Percentiles rank a stretch among this genome's conserved stretches.
Conservation (phyloP, 164 flowering plant species). For the grape (Vitis vinifera) region DNA sequence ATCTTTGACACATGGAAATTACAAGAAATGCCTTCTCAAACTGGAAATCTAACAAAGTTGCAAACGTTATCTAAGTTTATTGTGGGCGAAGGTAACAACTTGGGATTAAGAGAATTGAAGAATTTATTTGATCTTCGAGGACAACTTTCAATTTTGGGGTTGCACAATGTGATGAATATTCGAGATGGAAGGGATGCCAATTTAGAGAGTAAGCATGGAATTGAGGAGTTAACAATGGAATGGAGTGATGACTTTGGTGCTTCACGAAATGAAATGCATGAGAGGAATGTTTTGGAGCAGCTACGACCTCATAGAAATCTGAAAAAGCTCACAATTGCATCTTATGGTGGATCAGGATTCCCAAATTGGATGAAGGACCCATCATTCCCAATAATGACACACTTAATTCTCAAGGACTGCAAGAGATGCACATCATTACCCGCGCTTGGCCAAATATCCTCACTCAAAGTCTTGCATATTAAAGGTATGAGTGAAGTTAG, state of each 20-base stretch:
- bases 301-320: slow-evolving; percentile 11
- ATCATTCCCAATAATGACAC: not conserved
- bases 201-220: slow-evolving; percentile 7
- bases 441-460: no score
- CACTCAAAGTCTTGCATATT: no score
- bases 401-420: no score
- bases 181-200: slow-evolving; percentile 17
- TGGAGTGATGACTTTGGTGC: slow-evolving; percentile 2
- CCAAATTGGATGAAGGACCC: slow-evolving; percentile 18
- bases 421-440: no score
- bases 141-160: slow-evolving; percentile 1
- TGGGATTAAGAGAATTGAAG: slow-evolving; percentile 4
- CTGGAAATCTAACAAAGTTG: slow-evolving; percentile 13
- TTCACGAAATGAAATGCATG: not conserved
- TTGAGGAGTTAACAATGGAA: slow-evolving; percentile 3
- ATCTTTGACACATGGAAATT: not conserved
- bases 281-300: slow-evolving; percentile 2
- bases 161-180: slow-evolving; percentile 12
- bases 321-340: not conserved
- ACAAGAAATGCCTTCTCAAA: slow-evolving; percentile 10
- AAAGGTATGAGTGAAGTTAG: no score
- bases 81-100: not conserved
- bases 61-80: slow-evolving; percentile 3
- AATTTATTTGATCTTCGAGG: slow-evolving; percentile 1
- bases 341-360: slow-evolving; percentile 14